phyloP scores from a whole-genome alignment of 2,329 filamentous ascomycete species.

The Sporothrix curviconia region DNA sequence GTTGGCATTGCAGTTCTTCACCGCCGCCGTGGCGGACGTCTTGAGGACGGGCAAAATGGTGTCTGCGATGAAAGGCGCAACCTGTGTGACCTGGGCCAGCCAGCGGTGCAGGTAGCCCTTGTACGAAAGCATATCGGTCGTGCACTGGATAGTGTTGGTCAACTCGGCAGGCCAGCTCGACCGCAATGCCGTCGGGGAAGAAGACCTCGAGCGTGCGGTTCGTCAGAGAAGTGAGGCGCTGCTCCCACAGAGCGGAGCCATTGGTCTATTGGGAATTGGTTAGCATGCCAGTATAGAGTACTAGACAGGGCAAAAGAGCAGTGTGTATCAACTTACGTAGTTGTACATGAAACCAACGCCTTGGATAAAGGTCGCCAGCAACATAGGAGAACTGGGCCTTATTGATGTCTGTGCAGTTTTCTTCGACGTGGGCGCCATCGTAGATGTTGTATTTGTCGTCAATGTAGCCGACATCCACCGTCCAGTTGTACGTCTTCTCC shows the following conservation, averaged over 20 bases:
- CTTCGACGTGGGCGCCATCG: conserved; percentile 53
- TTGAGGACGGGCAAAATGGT: conserved; percentile 52
- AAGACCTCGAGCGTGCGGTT: conserved; percentile 43
- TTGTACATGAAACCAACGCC: conserved; percentile 66
- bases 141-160: conserved; percentile 44
- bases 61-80: conserved; percentile 54
- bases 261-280: conserved; percentile 37
- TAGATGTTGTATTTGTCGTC: conserved; percentile 53
- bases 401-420: conserved; percentile 56
- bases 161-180: conserved; percentile 61
- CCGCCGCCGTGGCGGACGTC: conserved; percentile 52
- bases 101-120: conserved; percentile 64
- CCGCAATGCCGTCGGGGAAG: conserved; percentile 53
- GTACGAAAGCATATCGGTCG: conserved; percentile 65
- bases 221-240: conserved; percentile 50
- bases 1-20: conserved; percentile 51
- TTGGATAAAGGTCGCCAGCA: conserved; percentile 52
- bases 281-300: background rate
- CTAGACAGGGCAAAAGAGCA: background rate
- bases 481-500: conserved; percentile 57
- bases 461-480: conserved; percentile 48
- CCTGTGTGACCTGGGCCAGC: conserved; percentile 52
- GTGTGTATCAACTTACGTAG: conserved; percentile 34
- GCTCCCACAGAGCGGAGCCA: conserved; percentile 46
- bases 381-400: conserved; percentile 62